Conservation (phyloP, 164 flowering plant species). For the Saururus chinensis region DNA sequence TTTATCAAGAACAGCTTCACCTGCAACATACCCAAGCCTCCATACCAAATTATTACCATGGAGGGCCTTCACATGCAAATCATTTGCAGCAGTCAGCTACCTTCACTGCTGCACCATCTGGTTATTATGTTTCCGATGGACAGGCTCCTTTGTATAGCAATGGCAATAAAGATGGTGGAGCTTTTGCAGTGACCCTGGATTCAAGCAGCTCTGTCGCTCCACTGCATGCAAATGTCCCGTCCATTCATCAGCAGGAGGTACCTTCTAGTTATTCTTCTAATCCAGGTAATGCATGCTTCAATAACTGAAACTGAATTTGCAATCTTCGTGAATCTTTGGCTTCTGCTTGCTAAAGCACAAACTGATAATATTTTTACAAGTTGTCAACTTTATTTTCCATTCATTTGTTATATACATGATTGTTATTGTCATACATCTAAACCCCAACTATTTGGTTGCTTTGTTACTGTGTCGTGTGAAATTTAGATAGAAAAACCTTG, state of each 20-base stretch:
- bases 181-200: constrained; percentile 21
- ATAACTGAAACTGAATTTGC: not conserved
- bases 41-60: not conserved
- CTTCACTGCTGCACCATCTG: constrained; percentile 26
- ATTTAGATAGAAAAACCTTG: too few species aligned
- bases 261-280: constrained; percentile 99
- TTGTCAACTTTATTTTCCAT: too few species aligned
- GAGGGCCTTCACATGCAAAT: not conserved
- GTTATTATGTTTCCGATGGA: constrained; percentile 36
- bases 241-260: constrained; percentile 98
- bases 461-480: not conserved
- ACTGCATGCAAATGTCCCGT: constrained; percentile 25
- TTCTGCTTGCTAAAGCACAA: not conserved
- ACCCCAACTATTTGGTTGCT: not conserved
- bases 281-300: constrained; percentile 63
- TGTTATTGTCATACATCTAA: constrained; percentile 22
- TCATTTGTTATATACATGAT: constrained; percentile 17
- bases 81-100: constrained; percentile 6
- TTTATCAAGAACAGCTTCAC: constrained; percentile 36
- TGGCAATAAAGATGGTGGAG: constrained; percentile 47
- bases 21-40: constrained; percentile 8
- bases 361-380: not conserved
- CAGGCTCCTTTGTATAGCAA: constrained; percentile 11
- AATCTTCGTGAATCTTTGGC: not conserved
- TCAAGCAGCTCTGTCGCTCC: constrained; percentile 20